Base-by-base conservation (phyloP, 441 rosid species). In the Cnidoscolus chayamansa region DNA sequence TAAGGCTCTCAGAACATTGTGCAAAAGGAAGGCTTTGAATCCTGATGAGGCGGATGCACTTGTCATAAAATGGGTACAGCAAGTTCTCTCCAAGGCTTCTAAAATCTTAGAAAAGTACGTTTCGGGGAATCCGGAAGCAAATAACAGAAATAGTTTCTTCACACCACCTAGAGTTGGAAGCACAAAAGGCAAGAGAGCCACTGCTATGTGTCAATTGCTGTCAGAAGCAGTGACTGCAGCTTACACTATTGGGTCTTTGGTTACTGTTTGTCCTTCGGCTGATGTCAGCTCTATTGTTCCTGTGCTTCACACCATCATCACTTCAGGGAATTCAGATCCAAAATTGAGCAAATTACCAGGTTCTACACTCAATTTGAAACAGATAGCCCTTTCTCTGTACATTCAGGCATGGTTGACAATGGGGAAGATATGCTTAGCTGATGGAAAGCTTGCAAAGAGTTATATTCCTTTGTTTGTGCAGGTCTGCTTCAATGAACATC, bases 371-470 rank as follows among this genome's bases (percentile, higher is more conserved):
- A 86, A 89, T 79, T 69, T 88, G 77, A 90, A 88, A 82, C 89
- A 87, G 74, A 79, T 81, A 63, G 88, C 90, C 4, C 89, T 88
- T 74, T 82, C 94, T 70, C 77, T 92, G 74, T 94, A 89, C 71
- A 85, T 88, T 70, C 97, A 90, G 78, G 90, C 92, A 53, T 92
- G 98, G 99, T 74, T 92, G 83, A 85, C 98, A 61, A 86, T 92
- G 96, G 97, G 94, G 73, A 94, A 94, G 84, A 80, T 94, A 63
- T 94, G 98, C 84, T 86, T 94, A 62, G 94, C 90, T 13, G 97
- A 92, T 68, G 94, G 84, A 75, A 90, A 88, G 76, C 94, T 90
- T 76, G 98, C 94, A n/a, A 94, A 92, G 79, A 82, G 87, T 31
- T 90, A 94, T 67, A 90, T 94, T 80, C 98, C 97, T 72, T 81